Percentiles rank a stretch among this genome's conserved stretches.
Evolutionary conservation across 306 rosid species (phyloP).

Genomic region (Quercus suber): DNA sequence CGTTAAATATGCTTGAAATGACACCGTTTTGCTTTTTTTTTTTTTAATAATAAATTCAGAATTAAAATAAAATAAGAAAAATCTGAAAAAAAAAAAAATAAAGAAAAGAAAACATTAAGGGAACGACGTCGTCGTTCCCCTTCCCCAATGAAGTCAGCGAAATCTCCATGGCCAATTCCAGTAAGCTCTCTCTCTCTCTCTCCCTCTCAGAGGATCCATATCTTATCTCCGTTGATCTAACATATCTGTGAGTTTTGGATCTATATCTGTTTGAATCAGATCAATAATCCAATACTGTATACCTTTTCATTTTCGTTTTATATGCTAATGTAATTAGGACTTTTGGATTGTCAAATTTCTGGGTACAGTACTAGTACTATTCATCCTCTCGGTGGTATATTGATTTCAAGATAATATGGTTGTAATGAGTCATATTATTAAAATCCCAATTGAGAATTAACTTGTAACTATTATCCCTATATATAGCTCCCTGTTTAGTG

Average conservation of each 20-base stretch:
- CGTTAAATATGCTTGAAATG: too few relatives aligned
- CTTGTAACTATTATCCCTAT: too few relatives aligned
- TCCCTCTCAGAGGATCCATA: background rate
- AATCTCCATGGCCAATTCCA: slow-evolving; percentile 67
- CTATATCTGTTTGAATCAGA: background rate
- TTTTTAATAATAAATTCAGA: too few relatives aligned
- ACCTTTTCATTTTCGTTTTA: background rate
- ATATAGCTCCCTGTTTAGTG: too few relatives aligned
- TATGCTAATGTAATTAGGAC: background rate
- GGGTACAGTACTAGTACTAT: background rate
- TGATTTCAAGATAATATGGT: background rate
- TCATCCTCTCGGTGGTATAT: background rate
- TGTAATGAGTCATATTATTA: too few relatives aligned
- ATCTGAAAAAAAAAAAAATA: too few relatives aligned
- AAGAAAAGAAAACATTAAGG: too few relatives aligned
- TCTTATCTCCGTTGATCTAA: background rate
- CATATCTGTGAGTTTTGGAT: background rate
- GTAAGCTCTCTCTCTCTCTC: slow-evolving; percentile 14
- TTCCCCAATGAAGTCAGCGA: slow-evolving; percentile 56
- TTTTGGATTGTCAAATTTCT: background rate
- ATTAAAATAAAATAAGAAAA: too few relatives aligned
- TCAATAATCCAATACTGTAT: background rate
- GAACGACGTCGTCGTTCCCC: too few relatives aligned
- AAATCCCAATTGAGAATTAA: too few relatives aligned
- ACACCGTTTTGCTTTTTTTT: too few relatives aligned